Base-by-base conservation (phyloP, 2,329 filamentous ascomycete genomes). In the Clonostachys rhizophaga region DNA sequence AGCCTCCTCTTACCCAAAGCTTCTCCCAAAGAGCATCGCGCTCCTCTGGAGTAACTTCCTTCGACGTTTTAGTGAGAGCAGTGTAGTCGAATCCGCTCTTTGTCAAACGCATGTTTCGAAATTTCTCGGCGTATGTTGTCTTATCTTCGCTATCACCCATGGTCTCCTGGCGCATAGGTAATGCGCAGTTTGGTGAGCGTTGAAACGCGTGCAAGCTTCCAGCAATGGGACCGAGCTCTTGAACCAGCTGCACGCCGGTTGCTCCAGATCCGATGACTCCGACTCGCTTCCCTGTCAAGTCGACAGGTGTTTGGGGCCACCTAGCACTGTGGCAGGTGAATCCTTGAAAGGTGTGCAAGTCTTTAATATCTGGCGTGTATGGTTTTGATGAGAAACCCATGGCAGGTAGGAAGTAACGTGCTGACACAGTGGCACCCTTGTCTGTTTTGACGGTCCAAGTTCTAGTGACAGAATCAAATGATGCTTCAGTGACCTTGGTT, bases 201-300 rank as follows among this genome's bases (percentile, higher is more conserved):
- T 42, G 40, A 24, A 42, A 42, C 11, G 24, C 17, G 14, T 13
- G 12, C 3, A 42, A 42, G 11, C 24, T 24, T 17, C 40, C 24
- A 17, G 40, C 40, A 13, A 42, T 14, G 6, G 18, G 40, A 24
- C 40, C 42, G 18, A 48, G 42, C 13, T 42, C 65, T 3, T 76
- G 71, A 8, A 79, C 56, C 18, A 81, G 63, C 51, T 82, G 78
- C 13, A 80, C 68, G 1, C 75, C 77, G 1, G 75, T 76, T 17
- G 76, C 68, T 7, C 77, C 77, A 45, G 76, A 80, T 10, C 78
- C 78, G 43, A 83, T 78, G 14, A 83, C 65, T 3, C 71, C 76
- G 8, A 81, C 70, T 0, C 63, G 68, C 56, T 80, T 81, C 50
- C 67, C 70, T n/a, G 64, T 57, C 48, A 70, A 68, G 45, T 78